Base-by-base conservation (phyloP, 2,329 filamentous ascomycete genomes). In the Colletotrichum eleusines region DNA sequence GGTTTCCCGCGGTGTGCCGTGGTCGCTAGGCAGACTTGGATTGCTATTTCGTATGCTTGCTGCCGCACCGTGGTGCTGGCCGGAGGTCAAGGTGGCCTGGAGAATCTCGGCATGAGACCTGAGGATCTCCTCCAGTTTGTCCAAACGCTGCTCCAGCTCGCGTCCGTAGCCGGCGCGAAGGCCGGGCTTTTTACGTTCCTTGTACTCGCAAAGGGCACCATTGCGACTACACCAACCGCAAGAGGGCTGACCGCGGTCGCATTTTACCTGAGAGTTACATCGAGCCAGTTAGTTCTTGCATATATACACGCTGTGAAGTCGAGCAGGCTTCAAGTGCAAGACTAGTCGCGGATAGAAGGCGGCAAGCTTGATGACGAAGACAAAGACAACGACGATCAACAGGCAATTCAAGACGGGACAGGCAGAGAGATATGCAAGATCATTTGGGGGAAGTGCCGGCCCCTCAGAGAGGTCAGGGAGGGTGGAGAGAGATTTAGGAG, bases 241-340 rank as follows among this genome's bases (percentile, higher is more conserved):
- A 7, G 89, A 88, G 1, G 92, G 92, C 76, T 94, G 91, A 6
- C 90, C 90, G 44, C 93, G 88, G 80, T 95, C 92, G 80, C 91
- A 93, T 86, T 92, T 92, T 35, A 92, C 90, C 89, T 90, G 75
- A 33, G 44, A 50, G 9, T 58, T 11, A 46, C 16, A 42, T 54
- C 5, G 40, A 26, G 63, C 76, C 63, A 54, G 72, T 61, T 28
- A 50, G 40, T 28, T 42, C 50, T 55, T 48, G 40, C 33, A 28
- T 26, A 50, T 20, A 42, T 7, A 50, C 7, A 50, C 23, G 31
- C 8, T 18, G 14, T 35, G 16, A 58, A 42, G n/a, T 31, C 23
- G 46, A 28, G 46, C 16, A 18, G 9, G 33, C 26, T 35, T 40
- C 26, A 14, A 35, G 42, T 26, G 40, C 44, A 50, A 44, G 26